Evolutionary conservation across 148 eudicot species (phyloP), one percentile per base, ranked within the genome.

Genomic region (Vaccinium vitisidaea): DNA sequence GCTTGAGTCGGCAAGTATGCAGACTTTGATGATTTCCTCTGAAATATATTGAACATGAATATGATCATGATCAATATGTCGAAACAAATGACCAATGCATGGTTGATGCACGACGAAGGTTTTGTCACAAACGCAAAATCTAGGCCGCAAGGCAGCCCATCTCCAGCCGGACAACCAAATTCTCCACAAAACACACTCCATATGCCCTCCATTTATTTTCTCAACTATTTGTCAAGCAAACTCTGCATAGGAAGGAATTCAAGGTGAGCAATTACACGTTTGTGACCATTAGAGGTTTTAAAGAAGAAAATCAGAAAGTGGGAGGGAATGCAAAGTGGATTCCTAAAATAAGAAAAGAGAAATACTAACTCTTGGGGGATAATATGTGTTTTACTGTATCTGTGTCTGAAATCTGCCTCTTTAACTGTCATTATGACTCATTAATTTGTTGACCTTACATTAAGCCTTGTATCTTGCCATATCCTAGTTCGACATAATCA

Each of bases 81-180:
- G 32, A 91, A 90, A 83, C 91, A 86, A 79, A 92, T 84, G 49
- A 90, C 85, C 50, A 90, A 79, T 1, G 85, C 91, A 88, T 97
- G 96, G 86, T 95, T 97, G 85, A 90, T 79, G 85, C 99, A 97
- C 43, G 99, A 97, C 58, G 98, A 93, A 65, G 96, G 96, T 54
- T 84, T 65, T 30, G 88, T 87, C 76, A 94, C 56, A 54, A 70
- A 83, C 83, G 73, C 80, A 52, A 94, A 84, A 75, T 88, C 86
- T 46, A 88, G 54, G 87, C 70, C 80, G 86, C 97, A 96, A 46
- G 87, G 80, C 48, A 65, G 84, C 21, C 80, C 76, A 52, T 65
- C 83, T 71, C 77, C 85, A 54, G 63, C 83, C 13, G 88, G 73
- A 88, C 90, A 88, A 53, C 85, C 80, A 21, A 86, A 83, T 81